A percentile compares a stretch with the other conserved stretches of the same genome.
Conservation (phyloP, 306 rosid species). For the Pterocarpus macrocarpus region DNA sequence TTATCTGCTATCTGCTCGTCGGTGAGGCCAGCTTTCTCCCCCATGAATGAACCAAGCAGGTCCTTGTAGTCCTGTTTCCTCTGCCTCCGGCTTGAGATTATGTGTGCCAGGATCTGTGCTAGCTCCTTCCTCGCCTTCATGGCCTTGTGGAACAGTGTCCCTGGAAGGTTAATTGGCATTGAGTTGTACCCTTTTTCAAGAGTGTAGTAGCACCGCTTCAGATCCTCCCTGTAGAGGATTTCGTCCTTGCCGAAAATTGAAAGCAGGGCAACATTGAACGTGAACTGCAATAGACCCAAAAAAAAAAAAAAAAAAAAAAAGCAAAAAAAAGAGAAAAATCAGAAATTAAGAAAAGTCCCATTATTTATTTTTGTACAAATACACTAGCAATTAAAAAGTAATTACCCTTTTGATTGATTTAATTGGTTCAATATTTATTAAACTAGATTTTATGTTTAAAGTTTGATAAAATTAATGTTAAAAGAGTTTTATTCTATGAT, state of each 20-base stretch:
- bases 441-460: too few species aligned
- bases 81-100: slow-evolving; percentile 73
- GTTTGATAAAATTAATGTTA: too few species aligned
- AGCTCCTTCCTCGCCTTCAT: slow-evolving; percentile 94
- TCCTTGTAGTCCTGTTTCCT: slow-evolving; percentile 64
- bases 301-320: not conserved
- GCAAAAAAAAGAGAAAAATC: not conserved
- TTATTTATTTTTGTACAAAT: not conserved
- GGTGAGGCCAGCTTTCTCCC: slow-evolving; percentile 79
- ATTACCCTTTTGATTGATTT: too few species aligned
- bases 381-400: not conserved
- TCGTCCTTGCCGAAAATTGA: slow-evolving; percentile 90
- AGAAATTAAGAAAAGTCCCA: not conserved
- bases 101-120: slow-evolving; percentile 76
- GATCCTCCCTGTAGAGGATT: slow-evolving; percentile 73
- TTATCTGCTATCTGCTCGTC: slow-evolving; percentile 94
- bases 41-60: slow-evolving; percentile 89
- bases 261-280: slow-evolving; percentile 89
- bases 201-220: slow-evolving; percentile 82
- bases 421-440: too few species aligned
- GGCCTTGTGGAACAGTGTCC: slow-evolving; percentile 88
- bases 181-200: slow-evolving; percentile 95
- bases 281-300: slow-evolving; percentile 63
- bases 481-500: too few species aligned
- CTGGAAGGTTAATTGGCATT: slow-evolving; percentile 88